Base-by-base conservation (phyloP, 345 rosid genomes). In the Populus nigra region DNA sequence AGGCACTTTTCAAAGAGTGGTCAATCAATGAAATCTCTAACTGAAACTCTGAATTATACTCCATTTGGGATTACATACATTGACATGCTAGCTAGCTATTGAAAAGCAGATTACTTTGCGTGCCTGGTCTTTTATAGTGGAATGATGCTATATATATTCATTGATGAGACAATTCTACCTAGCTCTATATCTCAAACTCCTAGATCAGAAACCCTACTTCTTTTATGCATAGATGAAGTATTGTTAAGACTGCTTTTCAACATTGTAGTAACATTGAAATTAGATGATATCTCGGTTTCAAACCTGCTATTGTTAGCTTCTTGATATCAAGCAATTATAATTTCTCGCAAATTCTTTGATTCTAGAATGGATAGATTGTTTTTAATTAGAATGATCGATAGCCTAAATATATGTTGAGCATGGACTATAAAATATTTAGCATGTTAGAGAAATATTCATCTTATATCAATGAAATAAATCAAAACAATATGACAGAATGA, bases 1-100 rank as follows among this genome's bases (percentile, higher is more conserved):
- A 74, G 62, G 18, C 29, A 67, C 80, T 78, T 84, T 80, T 82
- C 81, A 69, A 77, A 72, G 81, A 82, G 20, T 41, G 83, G 82
- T 83, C 85, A 84, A 78, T 84, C 85, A 63, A 79, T 68, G 9
- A 73, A 74, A 65, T 20, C 74, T 57, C 35, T 72, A 31, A 20
- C 66, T 59, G 39, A 49, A 23, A 49, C 75, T 76, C 65, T 75
- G 71, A 13, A 36, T 1, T 7, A 39, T 35, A 67, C 10, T n/a
- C 31, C 1, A 53, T 20, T 61, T 18, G 41, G 33, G 68, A 41
- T 41, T 41, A 23, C 39, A n/a, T 57, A 25, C 29, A 77, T n/a
- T 36, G 75, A 45, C 75, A 62, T 47, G 75, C 80, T 47, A 15
- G 75, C 71, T 36, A 15, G 49, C 27, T n/a, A 23, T 73, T 5